These are phyloP conservation scores for Borovskyia barvae DNA, from an alignment of 208 protist species.

Conservation along the genomic window DNA sequence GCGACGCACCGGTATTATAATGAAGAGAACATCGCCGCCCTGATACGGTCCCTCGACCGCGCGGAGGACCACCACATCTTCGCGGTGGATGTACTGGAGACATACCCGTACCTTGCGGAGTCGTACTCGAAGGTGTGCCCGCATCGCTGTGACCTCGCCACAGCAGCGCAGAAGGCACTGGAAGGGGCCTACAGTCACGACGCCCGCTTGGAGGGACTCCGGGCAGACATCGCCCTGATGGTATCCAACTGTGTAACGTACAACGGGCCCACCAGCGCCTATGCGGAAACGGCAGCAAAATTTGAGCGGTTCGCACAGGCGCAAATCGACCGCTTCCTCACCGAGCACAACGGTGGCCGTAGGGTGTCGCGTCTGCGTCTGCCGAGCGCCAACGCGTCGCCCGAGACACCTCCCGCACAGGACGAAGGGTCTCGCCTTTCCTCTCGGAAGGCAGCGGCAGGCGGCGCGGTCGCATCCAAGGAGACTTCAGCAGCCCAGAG, in stretches of 20 bases:
- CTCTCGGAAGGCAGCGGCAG: neutral
- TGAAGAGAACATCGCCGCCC: slow-evolving; percentile 54
- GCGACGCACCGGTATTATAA: slow-evolving; percentile 38
- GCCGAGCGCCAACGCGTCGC: neutral
- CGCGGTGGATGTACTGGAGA: slow-evolving; percentile 65
- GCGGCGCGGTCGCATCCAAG: neutral
- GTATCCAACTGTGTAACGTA: slow-evolving; percentile 82
- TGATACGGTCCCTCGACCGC: slow-evolving; percentile 72
- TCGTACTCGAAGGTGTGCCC: slow-evolving; percentile 75
- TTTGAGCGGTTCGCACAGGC: slow-evolving; percentile 74
- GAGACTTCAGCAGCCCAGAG: neutral
- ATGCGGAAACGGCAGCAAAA: slow-evolving; percentile 42
- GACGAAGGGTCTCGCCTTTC: too few species aligned
- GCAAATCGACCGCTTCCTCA: slow-evolving; percentile 59
- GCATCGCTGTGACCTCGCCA: slow-evolving; percentile 70
- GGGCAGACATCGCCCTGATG: slow-evolving; percentile 76
- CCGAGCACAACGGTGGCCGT: slow-evolving; percentile 56
- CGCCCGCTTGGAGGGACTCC: slow-evolving; percentile 43
- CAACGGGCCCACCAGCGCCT: slow-evolving; percentile 58
- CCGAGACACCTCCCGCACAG: neutral
- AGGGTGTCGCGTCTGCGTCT: slow-evolving; percentile 64
- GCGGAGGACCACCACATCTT: slow-evolving; percentile 76
- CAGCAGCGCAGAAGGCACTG: slow-evolving; percentile 55
- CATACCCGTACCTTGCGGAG: slow-evolving; percentile 74
- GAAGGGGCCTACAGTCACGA: slow-evolving; percentile 65